Evolutionary conservation across 495 filamentous ascomycete genomes (phyloP), one percentile per base, ranked within the genome.

Genomic region (Penicillium waksmanii): DNA sequence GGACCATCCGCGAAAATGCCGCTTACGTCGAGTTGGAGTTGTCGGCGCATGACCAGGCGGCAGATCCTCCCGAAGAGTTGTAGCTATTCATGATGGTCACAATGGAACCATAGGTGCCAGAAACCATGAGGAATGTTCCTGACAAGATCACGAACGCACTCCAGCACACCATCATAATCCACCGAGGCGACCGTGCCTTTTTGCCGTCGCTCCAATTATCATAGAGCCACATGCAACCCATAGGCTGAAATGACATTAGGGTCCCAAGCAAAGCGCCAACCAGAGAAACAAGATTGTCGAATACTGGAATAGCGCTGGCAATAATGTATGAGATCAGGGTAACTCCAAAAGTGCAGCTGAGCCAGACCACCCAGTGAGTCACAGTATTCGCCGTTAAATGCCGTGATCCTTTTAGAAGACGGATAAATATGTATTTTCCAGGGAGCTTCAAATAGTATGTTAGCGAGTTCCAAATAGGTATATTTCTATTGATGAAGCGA

Each of bases 221-320:
- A 51, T 77, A 76, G 21, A 79, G 59, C 77, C 77, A 80, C 74
- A 80, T 76, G 43, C 73, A 70, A 0, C 65, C 77, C 75, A 78
- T 78, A 6, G 76, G 76, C 57, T 78, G 77, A 66, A 76, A 77
- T 15, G 56, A 77, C 71, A 75, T 73, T 13, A 74, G 62, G 5
- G 71, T 78, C 10, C 70, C 75, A 56, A 90, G 87, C 36, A 89
- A 69, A 4, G 86, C 79, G 15, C 85, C 86, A 38, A 84, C 77
- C 56, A 86, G 79, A 21, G 80, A 80, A 18, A 91, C 74, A 42
- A 91, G 73, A 40, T 79, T 78, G 62, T 81, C 80, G 67, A 91
- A 91, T 66, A 88, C 83, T 11, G 89, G 89, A 46, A 92, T 88
- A 8, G 84, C 83, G 62, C 87, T 84, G 25, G 88, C 87, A 65